phyloP scores from a whole-genome alignment of 2,329 filamentous ascomycete genomes.

The Helotiales sp. region DNA sequence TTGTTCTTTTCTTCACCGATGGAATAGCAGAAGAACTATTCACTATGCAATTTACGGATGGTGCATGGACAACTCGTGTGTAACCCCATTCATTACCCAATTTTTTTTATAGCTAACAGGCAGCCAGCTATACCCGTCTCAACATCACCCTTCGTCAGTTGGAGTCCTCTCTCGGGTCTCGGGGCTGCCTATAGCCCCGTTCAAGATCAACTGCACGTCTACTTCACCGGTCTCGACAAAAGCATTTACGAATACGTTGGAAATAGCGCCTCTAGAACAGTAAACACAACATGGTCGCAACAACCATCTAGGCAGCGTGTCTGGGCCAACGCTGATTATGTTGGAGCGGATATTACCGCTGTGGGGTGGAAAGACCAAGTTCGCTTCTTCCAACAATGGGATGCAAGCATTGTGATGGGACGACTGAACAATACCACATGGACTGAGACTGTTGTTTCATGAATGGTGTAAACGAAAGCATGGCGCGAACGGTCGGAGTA shows the following conservation, averaged over 20 bases:
- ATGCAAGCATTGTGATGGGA: constrained; percentile 19
- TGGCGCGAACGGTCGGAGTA: neutral
- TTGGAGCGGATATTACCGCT: constrained; percentile 23
- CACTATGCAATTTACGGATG: constrained; percentile 18
- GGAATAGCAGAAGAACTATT: constrained; percentile 15
- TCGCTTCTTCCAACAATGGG: constrained; percentile 18
- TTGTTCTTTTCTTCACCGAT: constrained; percentile 26
- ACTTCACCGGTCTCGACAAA: constrained; percentile 25
- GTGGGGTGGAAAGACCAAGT: constrained; percentile 24
- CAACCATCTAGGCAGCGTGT: constrained; percentile 18
- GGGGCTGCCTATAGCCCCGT: constrained; percentile 15
- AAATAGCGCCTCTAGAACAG: constrained; percentile 10
- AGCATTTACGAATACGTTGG: constrained; percentile 26
- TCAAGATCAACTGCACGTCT: constrained; percentile 25
- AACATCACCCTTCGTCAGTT: constrained; percentile 5
- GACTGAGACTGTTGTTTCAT: constrained; percentile 19
- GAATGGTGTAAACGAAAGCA: neutral
- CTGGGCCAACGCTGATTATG: constrained; percentile 23
- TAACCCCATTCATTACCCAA: neutral
- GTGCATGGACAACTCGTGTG: constrained; percentile 24
- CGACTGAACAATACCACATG: constrained; percentile 18
- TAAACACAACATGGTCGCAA: constrained; percentile 10
- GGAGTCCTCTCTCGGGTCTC: constrained; percentile 24
- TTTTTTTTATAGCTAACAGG: neutral
- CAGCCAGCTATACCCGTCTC: constrained; percentile 9